Percentiles rank a stretch among this genome's conserved stretches.
Evolutionary conservation across 139 green algal species (phyloP).

Genomic region (Chlorella sp.): DNA sequence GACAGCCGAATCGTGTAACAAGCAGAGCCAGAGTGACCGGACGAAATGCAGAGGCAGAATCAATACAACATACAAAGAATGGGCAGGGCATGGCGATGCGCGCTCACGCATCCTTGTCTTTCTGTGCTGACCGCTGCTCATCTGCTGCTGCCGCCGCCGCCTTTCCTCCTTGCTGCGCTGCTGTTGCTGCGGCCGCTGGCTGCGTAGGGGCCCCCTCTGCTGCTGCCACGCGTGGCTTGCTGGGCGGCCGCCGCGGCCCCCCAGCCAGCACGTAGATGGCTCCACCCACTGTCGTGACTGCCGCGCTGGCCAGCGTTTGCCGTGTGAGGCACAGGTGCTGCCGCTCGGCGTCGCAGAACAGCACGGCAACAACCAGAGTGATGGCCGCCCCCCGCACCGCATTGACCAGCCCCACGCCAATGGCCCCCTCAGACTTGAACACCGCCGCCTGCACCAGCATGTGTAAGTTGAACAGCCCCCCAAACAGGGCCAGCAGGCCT

Average conservation of each 20-base stretch:
- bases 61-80: too few relatives aligned
- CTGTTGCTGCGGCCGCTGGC: neutral
- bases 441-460: slow-evolving; percentile 52
- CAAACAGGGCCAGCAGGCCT: slow-evolving; percentile 41
- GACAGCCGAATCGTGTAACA: too few relatives aligned
- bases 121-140: neutral
- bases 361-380: slow-evolving; percentile 11
- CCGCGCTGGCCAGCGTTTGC: slow-evolving; percentile 18
- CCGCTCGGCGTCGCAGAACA: slow-evolving; percentile 42
- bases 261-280: slow-evolving; percentile 31
- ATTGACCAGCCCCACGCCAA: slow-evolving; percentile 57
- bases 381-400: slow-evolving; percentile 52
- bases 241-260: neutral
- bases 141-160: neutral
- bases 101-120: slow-evolving; percentile 16
- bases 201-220: neutral
- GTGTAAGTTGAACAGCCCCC: slow-evolving; percentile 51
- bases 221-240: neutral
- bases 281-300: slow-evolving; percentile 29
- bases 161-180: neutral
- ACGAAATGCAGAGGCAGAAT: too few relatives aligned
- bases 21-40: too few relatives aligned
- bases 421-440: slow-evolving; percentile 46
- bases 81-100: too few relatives aligned
- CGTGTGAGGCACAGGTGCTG: slow-evolving; percentile 28